Evolutionary conservation across 495 filamentous ascomycete genomes (phyloP), one percentile per base, ranked within the genome.

Genomic region (Hyaloscypha variabilis): DNA sequence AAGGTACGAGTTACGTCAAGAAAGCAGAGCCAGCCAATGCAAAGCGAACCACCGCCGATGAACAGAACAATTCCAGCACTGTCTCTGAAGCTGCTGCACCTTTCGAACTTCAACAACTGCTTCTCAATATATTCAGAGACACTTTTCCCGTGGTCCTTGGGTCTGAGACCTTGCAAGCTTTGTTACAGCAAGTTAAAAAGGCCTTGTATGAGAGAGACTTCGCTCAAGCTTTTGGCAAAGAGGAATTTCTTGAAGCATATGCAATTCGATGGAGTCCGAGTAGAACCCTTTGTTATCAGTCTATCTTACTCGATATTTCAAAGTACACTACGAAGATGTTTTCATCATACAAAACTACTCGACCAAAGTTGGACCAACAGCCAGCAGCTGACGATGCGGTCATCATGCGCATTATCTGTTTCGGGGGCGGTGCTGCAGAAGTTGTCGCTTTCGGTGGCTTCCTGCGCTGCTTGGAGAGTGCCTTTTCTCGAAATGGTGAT

Each of bases 341-440:
- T 25, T 26, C 54, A 21, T 5, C 2, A 19, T 13, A 23, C 29
- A 26, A 19, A 28, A 59, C n/a, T 17, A 58, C 13, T 25, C 54
- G n/a, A 17, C n/a, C 54, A 58, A 28, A 58, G n/a, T 34, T 65
- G n/a, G 26, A 30, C 17, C 0, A 30, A 46, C n/a, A 49, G 26
- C 31, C 25, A 8, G 42, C 13, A 2, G 25, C 10, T 58, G 29
- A 28, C 24, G 24, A 19, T 26, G 23, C 51, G 67, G 58, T 21
- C 8, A 58, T 67, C 6, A 59, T 78, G 6, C 80, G 78, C 55
- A 75, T 90, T 6, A 82, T 91, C 17, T 90, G 87, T 69, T 84
- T 98, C 71, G 95, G 95, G 49, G 95, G 93, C 46, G 93, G 92
- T 39, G 92, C 92, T 0, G 93, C 93, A 17, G 95, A 99, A 77